A percentile compares a stretch with the other conserved stretches of the same genome.
Evolutionary conservation across 306 rosid species (phyloP).

Genomic region (Prosopis cineraria): DNA sequence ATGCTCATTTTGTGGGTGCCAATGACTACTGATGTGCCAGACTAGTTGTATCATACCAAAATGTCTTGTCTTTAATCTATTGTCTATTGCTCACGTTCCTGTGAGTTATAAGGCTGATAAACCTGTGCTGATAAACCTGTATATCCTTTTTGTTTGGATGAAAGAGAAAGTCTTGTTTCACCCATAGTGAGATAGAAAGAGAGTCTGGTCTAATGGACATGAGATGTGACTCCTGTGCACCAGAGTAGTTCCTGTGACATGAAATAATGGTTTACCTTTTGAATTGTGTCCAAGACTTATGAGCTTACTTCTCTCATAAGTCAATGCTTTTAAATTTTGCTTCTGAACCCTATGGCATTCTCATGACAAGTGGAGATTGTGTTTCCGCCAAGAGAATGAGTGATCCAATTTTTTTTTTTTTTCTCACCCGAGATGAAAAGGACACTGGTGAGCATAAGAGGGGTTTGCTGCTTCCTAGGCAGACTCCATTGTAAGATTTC

Average conservation of each 20-base stretch:
- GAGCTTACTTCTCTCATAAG: neutral
- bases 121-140: neutral
- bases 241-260: neutral
- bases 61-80: neutral
- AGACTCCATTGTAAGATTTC: neutral
- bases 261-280: neutral
- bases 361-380: neutral
- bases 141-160: neutral
- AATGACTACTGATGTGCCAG: neutral
- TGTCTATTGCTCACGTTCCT: neutral
- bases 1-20: neutral
- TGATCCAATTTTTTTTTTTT: neutral
- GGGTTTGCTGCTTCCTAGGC: neutral
- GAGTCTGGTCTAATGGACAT: neutral
- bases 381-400: neutral
- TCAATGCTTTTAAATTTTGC: neutral
- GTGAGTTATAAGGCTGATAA: neutral
- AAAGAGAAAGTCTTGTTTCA: neutral
- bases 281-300: neutral
- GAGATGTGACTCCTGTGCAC: neutral
- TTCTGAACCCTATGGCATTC: neutral
- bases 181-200: too few species aligned
- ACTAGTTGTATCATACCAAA: neutral
- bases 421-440: neutral
- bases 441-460: neutral